phyloP scores from a whole-genome alignment of 116 monocot genomes.

The Thalassia testudinum region DNA sequence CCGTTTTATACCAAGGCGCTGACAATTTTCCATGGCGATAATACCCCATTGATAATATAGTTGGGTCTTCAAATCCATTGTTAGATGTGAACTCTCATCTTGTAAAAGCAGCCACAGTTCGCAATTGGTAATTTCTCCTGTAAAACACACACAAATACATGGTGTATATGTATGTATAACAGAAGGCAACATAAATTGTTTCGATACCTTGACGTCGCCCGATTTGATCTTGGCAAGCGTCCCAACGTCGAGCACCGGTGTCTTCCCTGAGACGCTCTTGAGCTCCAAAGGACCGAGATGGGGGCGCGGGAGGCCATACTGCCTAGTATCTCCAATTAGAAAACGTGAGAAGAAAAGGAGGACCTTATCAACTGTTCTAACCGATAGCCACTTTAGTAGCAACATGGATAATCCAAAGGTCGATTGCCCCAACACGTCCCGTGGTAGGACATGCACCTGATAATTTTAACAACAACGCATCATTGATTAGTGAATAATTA shows the following conservation, averaged over 20 bases:
- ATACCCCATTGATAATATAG: too few relatives aligned
- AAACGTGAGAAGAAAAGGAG: slow-evolving; percentile 35
- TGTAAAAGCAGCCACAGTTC: too few relatives aligned
- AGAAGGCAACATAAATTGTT: too few relatives aligned
- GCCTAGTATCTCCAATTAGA: slow-evolving; percentile 33
- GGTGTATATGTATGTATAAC: too few relatives aligned
- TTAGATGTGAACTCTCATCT: too few relatives aligned
- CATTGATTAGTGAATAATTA: too few relatives aligned
- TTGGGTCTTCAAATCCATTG: too few relatives aligned
- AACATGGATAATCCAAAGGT: slow-evolving; percentile 58
- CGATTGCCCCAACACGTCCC: slow-evolving; percentile 51
- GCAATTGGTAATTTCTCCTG: too few relatives aligned
- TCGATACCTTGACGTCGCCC: slow-evolving; percentile 36
- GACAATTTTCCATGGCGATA: too few relatives aligned
- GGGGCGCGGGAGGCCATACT: slow-evolving; percentile 37
- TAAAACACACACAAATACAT: too few relatives aligned
- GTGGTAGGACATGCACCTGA: slow-evolving; percentile 65
- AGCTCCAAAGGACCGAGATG: slow-evolving; percentile 45
- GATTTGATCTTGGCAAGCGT: slow-evolving; percentile 56
- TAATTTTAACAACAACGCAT: too few relatives aligned
- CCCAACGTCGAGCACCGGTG: slow-evolving; percentile 69
- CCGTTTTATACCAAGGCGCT: too few relatives aligned
- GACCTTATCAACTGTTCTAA: slow-evolving; percentile 23
- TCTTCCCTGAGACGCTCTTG: slow-evolving; percentile 44
- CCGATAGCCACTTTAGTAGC: slow-evolving; percentile 43